Conservation (phyloP, 164 flowering plant genomes). For the Vitis labrusca region DNA sequence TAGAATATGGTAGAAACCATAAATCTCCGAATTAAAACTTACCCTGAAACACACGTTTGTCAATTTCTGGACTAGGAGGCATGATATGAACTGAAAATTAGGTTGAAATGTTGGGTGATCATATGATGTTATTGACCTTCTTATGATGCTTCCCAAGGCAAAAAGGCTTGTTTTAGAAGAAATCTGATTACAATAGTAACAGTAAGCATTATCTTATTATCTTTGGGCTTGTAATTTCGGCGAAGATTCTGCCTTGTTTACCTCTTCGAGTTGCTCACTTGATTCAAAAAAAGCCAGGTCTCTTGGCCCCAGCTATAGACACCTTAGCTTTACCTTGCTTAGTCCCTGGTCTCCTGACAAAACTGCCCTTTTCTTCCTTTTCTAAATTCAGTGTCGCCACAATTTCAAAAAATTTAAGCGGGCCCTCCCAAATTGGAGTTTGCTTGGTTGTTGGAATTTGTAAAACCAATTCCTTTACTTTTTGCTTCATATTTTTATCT, state of each 20-base stretch:
- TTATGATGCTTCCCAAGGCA: not conserved
- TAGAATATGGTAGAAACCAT: too few relatives aligned
- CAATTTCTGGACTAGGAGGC: not conserved
- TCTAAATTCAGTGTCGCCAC: not conserved
- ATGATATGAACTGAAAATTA: not conserved
- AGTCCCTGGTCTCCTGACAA: not conserved
- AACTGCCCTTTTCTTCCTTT: not conserved
- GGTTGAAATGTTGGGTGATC: not conserved
- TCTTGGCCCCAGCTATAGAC: slow-evolving; percentile 7
- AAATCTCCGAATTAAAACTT: too few relatives aligned
- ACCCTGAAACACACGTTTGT: too few relatives aligned
- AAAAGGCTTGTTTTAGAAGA: not conserved
- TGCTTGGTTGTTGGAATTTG: slow-evolving; percentile 4
- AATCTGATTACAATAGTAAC: slow-evolving; percentile 1
- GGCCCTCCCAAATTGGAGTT: not conserved
- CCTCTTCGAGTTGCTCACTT: slow-evolving; percentile 34
- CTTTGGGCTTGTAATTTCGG: slow-evolving; percentile 24
- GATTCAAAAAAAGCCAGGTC: slow-evolving; percentile 3
- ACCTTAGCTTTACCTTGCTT: not conserved
- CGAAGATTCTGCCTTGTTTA: slow-evolving; percentile 42
- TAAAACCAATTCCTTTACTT: not conserved
- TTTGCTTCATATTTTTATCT: too few relatives aligned
- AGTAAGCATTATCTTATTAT: slow-evolving; percentile 9
- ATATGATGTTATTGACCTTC: not conserved
- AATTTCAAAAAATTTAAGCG: slow-evolving; percentile 11